Base-by-base conservation (phyloP, 768 basidiomycete genomes). In the Arthromyces matolae region DNA sequence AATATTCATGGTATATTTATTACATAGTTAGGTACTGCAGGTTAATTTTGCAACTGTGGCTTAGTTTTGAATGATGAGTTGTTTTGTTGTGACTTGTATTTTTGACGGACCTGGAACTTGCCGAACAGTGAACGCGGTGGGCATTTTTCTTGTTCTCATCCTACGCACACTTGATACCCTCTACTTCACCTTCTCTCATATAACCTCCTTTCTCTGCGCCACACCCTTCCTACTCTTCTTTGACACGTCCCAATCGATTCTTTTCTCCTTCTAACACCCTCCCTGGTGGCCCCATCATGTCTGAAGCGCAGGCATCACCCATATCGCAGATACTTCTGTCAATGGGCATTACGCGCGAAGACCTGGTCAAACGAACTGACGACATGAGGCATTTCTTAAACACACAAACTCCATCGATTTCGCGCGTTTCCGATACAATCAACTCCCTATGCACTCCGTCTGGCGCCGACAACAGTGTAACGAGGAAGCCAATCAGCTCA, bases 331-430 rank as follows among this genome's bases (percentile, higher is more conserved):
- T 90, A 19, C 69, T 90, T 28, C 72, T 79, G 57, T 80, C 80
- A 14, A 74, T 90, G 33, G 86, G 87, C 42, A 75, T 90, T 60
- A 88, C 89, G 55, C 79, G 85, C 64, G 81, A 86, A 59, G 88
- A 89, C 67, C 71, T 90, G 47, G 63, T 72, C 56, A 75, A 78
- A 61, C 84, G 80, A 60, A 87, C 83, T 58, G 77, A 84, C 68
- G 79, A 88, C 63, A 89, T 90, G 87, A 83, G 86, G 43, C 80
- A 81, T 56, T 89, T 87, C 70, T 73, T 88, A 55, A 83, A 79
- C 27, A 66, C 79, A 24, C 76, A 81, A 59, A 70, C 70, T 58
- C 60, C 68, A 43, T 62, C 64, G 47, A 63, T 75, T 65, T 65
- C 74, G 64, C 75, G 76, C 67, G 71, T 71, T 59, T 52, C 70